Evolutionary conservation across 1,139 yeast species (phyloP).

Genomic region (Geotrichum aggregatum): DNA sequence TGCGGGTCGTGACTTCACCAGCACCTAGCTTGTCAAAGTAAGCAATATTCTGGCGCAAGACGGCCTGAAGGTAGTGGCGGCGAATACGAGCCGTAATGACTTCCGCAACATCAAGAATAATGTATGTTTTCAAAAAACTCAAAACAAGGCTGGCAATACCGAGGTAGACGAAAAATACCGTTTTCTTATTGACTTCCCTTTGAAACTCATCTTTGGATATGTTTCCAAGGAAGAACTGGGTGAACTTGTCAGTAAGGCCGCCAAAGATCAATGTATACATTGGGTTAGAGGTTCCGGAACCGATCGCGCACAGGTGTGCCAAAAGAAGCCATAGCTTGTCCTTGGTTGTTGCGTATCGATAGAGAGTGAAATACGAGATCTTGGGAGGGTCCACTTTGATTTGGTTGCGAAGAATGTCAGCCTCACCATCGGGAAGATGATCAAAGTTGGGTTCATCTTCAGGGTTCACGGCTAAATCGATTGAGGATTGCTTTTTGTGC

Average conservation of each 20-base stretch:
- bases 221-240: conserved; percentile 34
- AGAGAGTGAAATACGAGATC: conserved; percentile 36
- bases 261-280: conserved; percentile 43
- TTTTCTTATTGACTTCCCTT: conserved; percentile 34
- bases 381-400: conserved; percentile 29
- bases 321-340: conserved; percentile 33
- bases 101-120: conserved; percentile 44
- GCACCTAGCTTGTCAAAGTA: conserved; percentile 46
- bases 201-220: conserved; percentile 35
- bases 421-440: conserved; percentile 35
- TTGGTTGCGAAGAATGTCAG: conserved; percentile 36
- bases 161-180: conserved; percentile 40
- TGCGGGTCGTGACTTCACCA: conserved; percentile 45
- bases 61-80: conserved; percentile 39
- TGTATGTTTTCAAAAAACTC: conserved; percentile 36
- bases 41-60: conserved; percentile 45
- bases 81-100: conserved; percentile 43
- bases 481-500: too few species aligned
- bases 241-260: conserved; percentile 39
- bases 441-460: conserved; percentile 11
- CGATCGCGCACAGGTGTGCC: conserved; percentile 36
- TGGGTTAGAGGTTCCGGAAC: conserved; percentile 42
- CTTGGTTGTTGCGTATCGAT: conserved; percentile 36
- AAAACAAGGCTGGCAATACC: conserved; percentile 41
- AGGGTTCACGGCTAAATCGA: too few species aligned